Evolutionary conservation across 805 yeast species (phyloP).

Genomic region (Lipomyces sp.): DNA sequence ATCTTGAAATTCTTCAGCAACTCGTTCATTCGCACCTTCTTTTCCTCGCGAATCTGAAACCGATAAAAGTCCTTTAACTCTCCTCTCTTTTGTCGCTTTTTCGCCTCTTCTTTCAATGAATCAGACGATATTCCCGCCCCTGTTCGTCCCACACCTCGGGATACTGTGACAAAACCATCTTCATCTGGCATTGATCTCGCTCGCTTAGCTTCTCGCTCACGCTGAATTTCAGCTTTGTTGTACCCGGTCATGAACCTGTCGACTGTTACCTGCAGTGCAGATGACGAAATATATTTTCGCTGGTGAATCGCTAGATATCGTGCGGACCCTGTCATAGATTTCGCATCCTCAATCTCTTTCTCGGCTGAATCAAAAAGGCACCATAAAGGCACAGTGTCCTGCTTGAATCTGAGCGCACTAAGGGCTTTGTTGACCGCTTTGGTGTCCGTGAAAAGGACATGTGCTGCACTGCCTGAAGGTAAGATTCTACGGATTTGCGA

Average conservation of each 20-base stretch:
- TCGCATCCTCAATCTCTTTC: conserved; percentile 51
- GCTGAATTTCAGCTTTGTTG: conserved; percentile 62
- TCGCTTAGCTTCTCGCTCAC: conserved; percentile 30
- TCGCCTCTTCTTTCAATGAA: conserved; percentile 51
- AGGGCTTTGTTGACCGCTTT: conserved; percentile 64
- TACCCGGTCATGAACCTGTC: conserved; percentile 67
- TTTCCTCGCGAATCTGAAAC: conserved; percentile 92
- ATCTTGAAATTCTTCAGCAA: conserved; percentile 80
- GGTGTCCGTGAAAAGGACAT: conserved; percentile 41
- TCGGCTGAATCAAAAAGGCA: conserved; percentile 68
- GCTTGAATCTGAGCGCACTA: conserved; percentile 52
- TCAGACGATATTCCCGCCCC: conserved; percentile 18
- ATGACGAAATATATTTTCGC: conserved; percentile 51
- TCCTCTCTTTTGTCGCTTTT: conserved; percentile 54
- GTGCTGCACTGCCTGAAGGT: conserved; percentile 28
- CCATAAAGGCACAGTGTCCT: conserved; percentile 64
- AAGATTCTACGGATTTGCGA: conserved; percentile 37
- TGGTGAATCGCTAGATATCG: conserved; percentile 48
- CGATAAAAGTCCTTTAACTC: conserved; percentile 92
- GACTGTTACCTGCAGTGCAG: conserved; percentile 59
- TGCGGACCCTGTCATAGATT: conserved; percentile 45
- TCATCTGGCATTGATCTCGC: conserved; percentile 37
- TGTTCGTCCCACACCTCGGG: conserved; percentile 29
- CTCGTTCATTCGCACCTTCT: conserved; percentile 90
- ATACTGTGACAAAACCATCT: conserved; percentile 41